These are phyloP conservation scores for Dactylonectria macrodidyma DNA, from an alignment of 2,329 filamentous ascomycete species.

Conservation along the genomic window DNA sequence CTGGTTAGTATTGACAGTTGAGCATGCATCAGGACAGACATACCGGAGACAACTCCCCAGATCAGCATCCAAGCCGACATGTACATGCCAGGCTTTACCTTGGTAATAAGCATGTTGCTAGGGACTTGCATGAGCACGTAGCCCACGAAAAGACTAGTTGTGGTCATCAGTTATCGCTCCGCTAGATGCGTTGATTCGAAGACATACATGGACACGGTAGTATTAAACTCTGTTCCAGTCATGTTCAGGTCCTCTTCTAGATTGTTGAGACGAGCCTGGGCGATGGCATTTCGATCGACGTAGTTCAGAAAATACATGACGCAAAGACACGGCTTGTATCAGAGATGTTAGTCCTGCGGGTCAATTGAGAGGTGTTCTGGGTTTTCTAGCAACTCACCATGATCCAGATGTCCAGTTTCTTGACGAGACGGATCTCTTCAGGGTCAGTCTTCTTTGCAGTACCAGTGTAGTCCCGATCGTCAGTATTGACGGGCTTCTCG, in stretches of 20 bases:
- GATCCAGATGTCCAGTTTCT: constrained; percentile 58
- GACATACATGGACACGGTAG: constrained; percentile 55
- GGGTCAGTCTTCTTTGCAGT: constrained; percentile 56
- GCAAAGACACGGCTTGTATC: constrained; percentile 49
- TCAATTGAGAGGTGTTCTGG: background rate
- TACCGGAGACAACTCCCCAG: constrained; percentile 57
- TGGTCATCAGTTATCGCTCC: constrained; percentile 9
- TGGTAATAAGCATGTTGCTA: constrained; percentile 60
- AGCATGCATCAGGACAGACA: background rate
- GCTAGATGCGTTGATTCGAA: fast-evolving
- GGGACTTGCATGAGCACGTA: constrained; percentile 60
- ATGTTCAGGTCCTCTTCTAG: constrained; percentile 66
- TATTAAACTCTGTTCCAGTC: constrained; percentile 69
- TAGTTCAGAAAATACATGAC: constrained; percentile 62
- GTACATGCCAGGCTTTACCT: constrained; percentile 58
- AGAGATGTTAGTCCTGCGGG: constrained; percentile 10
- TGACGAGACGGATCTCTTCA: constrained; percentile 56
- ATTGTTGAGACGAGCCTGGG: constrained; percentile 62
- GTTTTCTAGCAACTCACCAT: constrained; percentile 51
- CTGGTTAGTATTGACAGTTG: background rate
- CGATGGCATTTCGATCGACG: constrained; percentile 62
- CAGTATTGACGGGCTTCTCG: constrained; percentile 38
- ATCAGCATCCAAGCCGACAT: constrained; percentile 59
- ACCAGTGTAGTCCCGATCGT: constrained; percentile 55
- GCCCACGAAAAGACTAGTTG: constrained; percentile 56